Conservation (phyloP, 805 yeast species). For the Candida silvicultrix region DNA sequence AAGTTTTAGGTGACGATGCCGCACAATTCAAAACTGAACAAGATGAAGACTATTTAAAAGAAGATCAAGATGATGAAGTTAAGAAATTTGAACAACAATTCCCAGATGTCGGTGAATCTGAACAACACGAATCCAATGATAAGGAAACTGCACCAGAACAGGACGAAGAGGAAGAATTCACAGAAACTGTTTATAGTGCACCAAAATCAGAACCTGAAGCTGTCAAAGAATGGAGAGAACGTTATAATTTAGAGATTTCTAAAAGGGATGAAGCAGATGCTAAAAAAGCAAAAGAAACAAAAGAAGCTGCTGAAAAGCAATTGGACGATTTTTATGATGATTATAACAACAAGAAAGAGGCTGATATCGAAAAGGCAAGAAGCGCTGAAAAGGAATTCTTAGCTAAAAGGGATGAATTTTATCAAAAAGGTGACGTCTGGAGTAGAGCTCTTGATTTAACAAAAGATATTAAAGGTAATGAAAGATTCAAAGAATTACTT, state of each 20-base stretch:
- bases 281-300: constrained; percentile 57
- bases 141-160: constrained; percentile 9
- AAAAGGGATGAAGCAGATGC: constrained; percentile 71
- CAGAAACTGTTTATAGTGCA: constrained; percentile 22
- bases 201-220: constrained; percentile 45
- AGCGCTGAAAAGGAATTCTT: constrained; percentile 67
- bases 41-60: constrained; percentile 43
- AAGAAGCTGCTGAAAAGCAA: constrained; percentile 71
- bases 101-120: constrained; percentile 40
- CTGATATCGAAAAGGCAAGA: constrained; percentile 53
- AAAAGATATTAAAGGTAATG: constrained; percentile 27
- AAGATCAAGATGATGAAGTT: constrained; percentile 40
- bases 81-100: constrained; percentile 59
- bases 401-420: constrained; percentile 69
- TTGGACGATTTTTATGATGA: constrained; percentile 90
- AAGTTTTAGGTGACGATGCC: constrained; percentile 44
- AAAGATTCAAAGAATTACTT: constrained; percentile 23
- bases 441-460: constrained; percentile 57
- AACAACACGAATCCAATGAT: constrained; percentile 22
- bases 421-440: constrained; percentile 75
- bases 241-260: constrained; percentile 70
- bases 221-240: constrained; percentile 72
- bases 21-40: constrained; percentile 66
- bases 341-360: constrained; percentile 79
- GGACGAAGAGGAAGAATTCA: constrained; percentile 38